A percentile compares a stretch with the other conserved stretches of the same genome.
These are phyloP conservation scores for Dianthus caryophyllus DNA, from an alignment of 148 eudicot genomes.

Conservation along the genomic window DNA sequence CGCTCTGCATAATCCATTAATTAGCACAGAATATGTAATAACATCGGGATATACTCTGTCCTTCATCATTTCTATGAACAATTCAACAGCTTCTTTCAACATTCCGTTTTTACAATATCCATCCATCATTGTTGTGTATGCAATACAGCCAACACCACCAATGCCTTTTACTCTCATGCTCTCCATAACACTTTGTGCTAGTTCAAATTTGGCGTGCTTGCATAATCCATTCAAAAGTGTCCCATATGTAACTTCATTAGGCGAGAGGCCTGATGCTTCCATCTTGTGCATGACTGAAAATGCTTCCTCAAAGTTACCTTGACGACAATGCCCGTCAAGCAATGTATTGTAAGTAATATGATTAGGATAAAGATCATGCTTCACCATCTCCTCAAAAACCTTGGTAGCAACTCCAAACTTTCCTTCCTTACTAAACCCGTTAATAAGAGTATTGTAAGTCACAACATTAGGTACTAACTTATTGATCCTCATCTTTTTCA, in stretches of 20 bases:
- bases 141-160: constrained; percentile 22
- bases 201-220: constrained; percentile 54
- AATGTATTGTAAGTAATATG: constrained; percentile 59
- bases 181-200: constrained; percentile 48
- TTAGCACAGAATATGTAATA: constrained; percentile 66
- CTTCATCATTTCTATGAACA: constrained; percentile 48
- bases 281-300: constrained; percentile 44
- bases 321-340: constrained; percentile 64
- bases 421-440: constrained; percentile 72
- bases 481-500: constrained; percentile 67
- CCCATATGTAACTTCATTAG: constrained; percentile 70
- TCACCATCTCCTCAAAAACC: constrained; percentile 64
- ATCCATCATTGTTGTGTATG: constrained; percentile 67
- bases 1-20: constrained; percentile 60
- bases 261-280: constrained; percentile 50
- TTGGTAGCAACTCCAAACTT: constrained; percentile 56
- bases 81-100: constrained; percentile 45
- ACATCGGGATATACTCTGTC: constrained; percentile 51
- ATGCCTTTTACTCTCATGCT: constrained; percentile 46
- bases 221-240: constrained; percentile 65
- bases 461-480: constrained; percentile 53
- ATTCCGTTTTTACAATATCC: constrained; percentile 56
- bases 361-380: constrained; percentile 45
- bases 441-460: constrained; percentile 74
- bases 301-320: constrained; percentile 58